Base-by-base conservation (phyloP, 1,139 yeast genomes). In the Hemisphaericaspora xylanilytica region DNA sequence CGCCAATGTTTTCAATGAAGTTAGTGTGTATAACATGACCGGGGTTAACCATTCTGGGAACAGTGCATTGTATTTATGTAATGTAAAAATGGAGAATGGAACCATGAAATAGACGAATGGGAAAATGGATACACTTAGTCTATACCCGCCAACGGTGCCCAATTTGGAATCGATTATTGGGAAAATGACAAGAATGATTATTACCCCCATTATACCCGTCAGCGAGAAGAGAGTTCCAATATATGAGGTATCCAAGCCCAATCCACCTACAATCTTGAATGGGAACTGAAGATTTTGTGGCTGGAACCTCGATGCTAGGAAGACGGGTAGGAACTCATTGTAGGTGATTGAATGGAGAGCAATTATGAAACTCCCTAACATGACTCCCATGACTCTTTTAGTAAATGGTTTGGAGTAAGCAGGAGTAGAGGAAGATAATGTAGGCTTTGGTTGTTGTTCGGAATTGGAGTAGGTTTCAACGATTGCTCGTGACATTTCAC, bases 261-360 rank as follows among this genome's bases (percentile, higher is more conserved):
- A 58, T 5, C 65, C 65, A 5, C 65, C 65, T 8, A 49, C 49
- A n/a, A 60, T 55, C n/a, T 33, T 43, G 32, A 55, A 52, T 9
- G 67, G 68, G 51, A 80, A 78, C 28, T 57, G 48, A 11, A 78
- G 50, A n/a, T 56, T 47, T 10, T 55, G 54, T 1, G 56, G 55
- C 28, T 56, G 63, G 37, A 74, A 60, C 29, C 68, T 61, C 11
- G 78, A 65, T 0, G 84, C 81, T 13, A 80, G 58, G 41, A 75
- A 75, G 5, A 80, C 74, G 7, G 86, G 85, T 30, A 79, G 56
- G 46, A 80, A 76, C 54, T 80, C 85, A 42, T 67, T 70, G 52
- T 66, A 77, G 3, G 77, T 73, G 9, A 76, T 64, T 13, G 67
- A 55, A 50, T 78, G 82, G 42, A 75, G 41, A 7, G 51, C 46